A percentile compares a stretch with the other conserved stretches of the same genome.
Conservation (phyloP, 768 basidiomycete genomes). For the Podaxis mareebaensis region DNA sequence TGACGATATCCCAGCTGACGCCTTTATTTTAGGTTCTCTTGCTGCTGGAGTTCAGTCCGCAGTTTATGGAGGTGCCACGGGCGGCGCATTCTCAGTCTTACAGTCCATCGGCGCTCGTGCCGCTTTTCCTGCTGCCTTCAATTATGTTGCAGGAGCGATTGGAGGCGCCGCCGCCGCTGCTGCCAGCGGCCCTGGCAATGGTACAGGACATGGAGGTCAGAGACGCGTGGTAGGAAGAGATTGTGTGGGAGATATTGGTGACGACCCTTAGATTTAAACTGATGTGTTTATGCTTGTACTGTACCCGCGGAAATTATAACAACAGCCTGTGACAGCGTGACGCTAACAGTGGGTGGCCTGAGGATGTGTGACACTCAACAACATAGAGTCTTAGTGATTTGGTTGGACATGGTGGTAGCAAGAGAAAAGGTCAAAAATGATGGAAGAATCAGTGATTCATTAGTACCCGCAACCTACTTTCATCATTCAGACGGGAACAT, state of each 20-base stretch:
- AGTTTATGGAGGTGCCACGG: slow-evolving; percentile 22
- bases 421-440: no score
- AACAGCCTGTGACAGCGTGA: no score
- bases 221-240: background rate
- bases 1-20: background rate
- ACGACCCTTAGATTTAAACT: background rate
- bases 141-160: background rate
- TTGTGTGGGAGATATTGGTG: slow-evolving; percentile 3
- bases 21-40: slow-evolving; percentile 17
- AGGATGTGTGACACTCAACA: no score
- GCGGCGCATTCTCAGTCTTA: slow-evolving; percentile 24
- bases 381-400: no score
- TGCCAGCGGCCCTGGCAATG: background rate
- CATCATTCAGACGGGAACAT: no score
- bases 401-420: no score
- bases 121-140: slow-evolving; percentile 5
- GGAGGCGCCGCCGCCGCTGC: background rate
- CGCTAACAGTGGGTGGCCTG: no score
- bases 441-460: no score
- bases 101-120: slow-evolving; percentile 24
- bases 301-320: no score
- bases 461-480: no score
- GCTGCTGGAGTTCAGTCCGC: slow-evolving; percentile 17
- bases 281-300: background rate
- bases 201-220: background rate